Evolutionary conservation across 2,329 filamentous ascomycete species (phyloP), one percentile per base, ranked within the genome.

Genomic region (Trichoderma arundinaceum): DNA sequence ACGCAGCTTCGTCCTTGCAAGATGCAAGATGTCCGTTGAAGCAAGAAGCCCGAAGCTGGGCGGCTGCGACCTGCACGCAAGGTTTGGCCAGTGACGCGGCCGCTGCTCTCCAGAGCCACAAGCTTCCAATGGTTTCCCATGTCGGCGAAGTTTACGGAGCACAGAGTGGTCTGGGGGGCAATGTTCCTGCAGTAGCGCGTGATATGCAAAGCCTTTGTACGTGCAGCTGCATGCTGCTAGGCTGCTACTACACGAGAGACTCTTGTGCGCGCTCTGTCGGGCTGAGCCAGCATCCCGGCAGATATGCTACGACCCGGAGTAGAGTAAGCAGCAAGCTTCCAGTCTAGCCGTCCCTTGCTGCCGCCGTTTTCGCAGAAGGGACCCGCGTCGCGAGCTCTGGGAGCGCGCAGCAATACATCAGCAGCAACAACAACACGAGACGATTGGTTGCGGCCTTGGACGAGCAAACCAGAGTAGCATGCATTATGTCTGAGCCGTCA

Each of bases 121-220:
- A 35, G 39, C 17, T 12, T 56, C 22, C 38, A 43, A 28, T 43
- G 9, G 19, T 19, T 12, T 3, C 22, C 22, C 22, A 28, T 10
- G 13, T n/a, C 13, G 41, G 2, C 13, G 19, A 17, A 39, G 38
- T 32, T 15, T 9, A 15, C 38, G 39, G 22, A n/a, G 8, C 15
- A 22, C 19, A 8, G 28, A n/a, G 57, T 28, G 22, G 22, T 28
- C 22, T 28, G 44, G 46, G 38, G 44, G 57, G 19, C 57, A 49
- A 41, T 17, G 64, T 66, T 66, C 64, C 64, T 66, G 64, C 64
- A 66, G 64, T 66, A 66, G 64, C 57, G 64, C 22, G 39, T 66
- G 33, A 17, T 61, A 28, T 49, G 51, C 56, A 43, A n/a, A 12
- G 35, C 32, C 56, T 46, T 49, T 60, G 48, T 52, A 35, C 56